phyloP scores from a whole-genome alignment of 1,284 basidiomycete genomes.

The Trichosporon sp. region DNA sequence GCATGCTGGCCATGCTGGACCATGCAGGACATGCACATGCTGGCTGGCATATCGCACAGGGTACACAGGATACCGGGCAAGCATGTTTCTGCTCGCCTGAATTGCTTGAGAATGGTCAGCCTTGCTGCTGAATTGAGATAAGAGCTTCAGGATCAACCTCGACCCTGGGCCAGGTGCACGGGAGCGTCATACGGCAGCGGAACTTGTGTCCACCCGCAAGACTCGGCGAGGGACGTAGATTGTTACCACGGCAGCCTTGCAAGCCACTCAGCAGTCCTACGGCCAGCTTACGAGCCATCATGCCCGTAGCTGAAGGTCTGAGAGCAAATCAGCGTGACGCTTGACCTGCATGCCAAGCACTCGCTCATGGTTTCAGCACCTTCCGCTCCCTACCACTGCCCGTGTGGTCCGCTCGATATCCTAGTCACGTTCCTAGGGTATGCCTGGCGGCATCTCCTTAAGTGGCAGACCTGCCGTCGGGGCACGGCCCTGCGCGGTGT shows the following conservation, averaged over 20 bases:
- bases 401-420: neutral
- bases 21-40: neutral
- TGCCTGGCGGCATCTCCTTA: neutral
- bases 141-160: neutral
- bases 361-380: neutral
- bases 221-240: neutral
- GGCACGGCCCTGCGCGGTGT: neutral
- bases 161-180: neutral
- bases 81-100: neutral
- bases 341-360: neutral
- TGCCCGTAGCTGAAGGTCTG: neutral
- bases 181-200: neutral
- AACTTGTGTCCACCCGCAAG: neutral
- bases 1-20: too few relatives aligned
- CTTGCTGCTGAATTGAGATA: neutral
- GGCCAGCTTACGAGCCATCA: too few relatives aligned
- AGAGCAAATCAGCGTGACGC: neutral
- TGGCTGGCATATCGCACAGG: neutral
- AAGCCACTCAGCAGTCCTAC: neutral
- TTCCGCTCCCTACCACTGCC: slow-evolving; percentile 2
- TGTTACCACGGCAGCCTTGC: neutral
- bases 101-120: neutral
- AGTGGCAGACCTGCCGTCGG: neutral
- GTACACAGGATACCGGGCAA: neutral
- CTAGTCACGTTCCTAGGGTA: neutral